These are phyloP conservation scores for Sparassis latifolia DNA, from an alignment of 1,284 basidiomycete genomes.

Conservation along the genomic window DNA sequence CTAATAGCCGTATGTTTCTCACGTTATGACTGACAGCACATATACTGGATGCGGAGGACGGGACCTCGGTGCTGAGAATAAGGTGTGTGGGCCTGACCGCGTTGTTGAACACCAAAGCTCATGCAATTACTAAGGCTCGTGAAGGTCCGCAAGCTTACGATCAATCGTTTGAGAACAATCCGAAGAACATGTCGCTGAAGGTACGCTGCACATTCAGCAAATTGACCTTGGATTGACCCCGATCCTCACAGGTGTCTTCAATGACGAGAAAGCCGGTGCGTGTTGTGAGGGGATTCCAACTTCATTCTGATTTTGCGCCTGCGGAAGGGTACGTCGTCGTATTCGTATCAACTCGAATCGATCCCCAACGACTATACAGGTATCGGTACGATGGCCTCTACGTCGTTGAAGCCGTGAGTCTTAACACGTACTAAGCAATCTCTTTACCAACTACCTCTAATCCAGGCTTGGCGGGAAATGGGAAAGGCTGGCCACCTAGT, in stretches of 20 bases:
- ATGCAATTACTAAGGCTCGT: constrained; percentile 7
- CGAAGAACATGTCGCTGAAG: constrained; percentile 26
- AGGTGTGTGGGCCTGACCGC: constrained; percentile 4
- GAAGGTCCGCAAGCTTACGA: constrained; percentile 25
- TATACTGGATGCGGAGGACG: constrained; percentile 33
- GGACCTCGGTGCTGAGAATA: constrained; percentile 11
- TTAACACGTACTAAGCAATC: background rate
- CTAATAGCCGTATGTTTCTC: background rate
- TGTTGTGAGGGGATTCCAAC: constrained; percentile 31
- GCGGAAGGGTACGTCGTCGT: constrained; percentile 21
- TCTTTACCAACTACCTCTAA: background rate
- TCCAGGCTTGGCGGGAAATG: constrained; percentile 13
- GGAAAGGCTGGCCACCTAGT: constrained; percentile 16
- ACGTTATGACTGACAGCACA: constrained; percentile 17
- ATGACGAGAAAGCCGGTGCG: constrained; percentile 32
- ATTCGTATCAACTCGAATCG: background rate
- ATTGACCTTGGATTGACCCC: background rate
- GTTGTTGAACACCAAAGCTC: background rate
- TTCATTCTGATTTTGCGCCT: constrained; percentile 25
- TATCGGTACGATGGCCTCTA: constrained; percentile 45
- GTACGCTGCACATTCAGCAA: constrained; percentile 13
- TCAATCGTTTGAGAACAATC: constrained; percentile 26
- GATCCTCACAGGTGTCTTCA: constrained; percentile 20
- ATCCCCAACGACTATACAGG: constrained; percentile 15
- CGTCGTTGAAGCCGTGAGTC: constrained; percentile 23